Base-by-base conservation (phyloP, 192 early-diverging fungal species). In the Linnemannia exigua region DNA sequence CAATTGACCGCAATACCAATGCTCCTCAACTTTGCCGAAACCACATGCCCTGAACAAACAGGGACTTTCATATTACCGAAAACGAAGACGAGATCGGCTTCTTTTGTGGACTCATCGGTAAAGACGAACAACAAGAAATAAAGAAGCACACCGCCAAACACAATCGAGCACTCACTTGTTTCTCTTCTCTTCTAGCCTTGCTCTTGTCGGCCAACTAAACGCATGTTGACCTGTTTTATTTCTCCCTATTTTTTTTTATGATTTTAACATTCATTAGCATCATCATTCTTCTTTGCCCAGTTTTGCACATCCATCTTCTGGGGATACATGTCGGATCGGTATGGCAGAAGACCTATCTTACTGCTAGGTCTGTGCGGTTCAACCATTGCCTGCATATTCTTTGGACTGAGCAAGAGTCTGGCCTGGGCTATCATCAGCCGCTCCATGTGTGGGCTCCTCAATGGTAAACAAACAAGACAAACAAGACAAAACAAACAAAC, bases 321-420 rank as follows among this genome's bases (percentile, higher is more conserved):
- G 95, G 95, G 94, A 25, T 87, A 81, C 41, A 79, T 96, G 31
- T 95, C 94, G 14, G 97, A 98, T 83, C 91, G 93, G 36, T 91
- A 94, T 83, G 97, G 97, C 15, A 89, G 97, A 14, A 87, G 95
- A 31, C 96, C 96, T 12, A 92, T 97, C 35, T 67, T 99, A 14
- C 84, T 99, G 19, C 81, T 94, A 15, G 98, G 97, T 4, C 88
- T 98, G 12, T 66, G 94, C 52, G 97, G 97, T 37, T 96, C 96
- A 46, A 86, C 93, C 5, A 84, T 97, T 28, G 91, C 93, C 3
- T 89, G 91, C 20, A 67, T 94, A 9, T 71, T 94, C 48, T 97
- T 98, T 90, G 97, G 97, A 0, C 69, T 96, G 3, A 90, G 91
- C 41, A 89, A 89, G 17, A 89, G 88, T 16, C 84, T 93, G 31